Conservation (phyloP, 345 rosid species). For the Isatis tinctoria region DNA sequence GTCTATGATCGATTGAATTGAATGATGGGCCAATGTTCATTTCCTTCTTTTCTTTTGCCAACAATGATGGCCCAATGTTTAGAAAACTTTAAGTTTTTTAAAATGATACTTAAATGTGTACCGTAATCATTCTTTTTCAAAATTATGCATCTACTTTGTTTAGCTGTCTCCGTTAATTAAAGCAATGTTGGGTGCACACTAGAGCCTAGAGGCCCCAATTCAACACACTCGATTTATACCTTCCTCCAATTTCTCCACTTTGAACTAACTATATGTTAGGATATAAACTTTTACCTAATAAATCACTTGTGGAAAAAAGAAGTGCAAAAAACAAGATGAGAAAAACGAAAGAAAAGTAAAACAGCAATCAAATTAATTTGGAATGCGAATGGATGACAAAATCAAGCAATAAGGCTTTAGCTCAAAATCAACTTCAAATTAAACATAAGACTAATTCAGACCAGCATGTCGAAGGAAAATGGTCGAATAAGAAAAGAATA, state of each 20-base stretch:
- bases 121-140: background rate
- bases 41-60: background rate
- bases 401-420: too few species aligned
- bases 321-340: too few species aligned
- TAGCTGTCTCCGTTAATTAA: slow-evolving; percentile 25
- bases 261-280: background rate
- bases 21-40: slow-evolving; percentile 16
- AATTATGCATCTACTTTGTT: slow-evolving; percentile 10
- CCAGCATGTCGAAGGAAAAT: too few species aligned
- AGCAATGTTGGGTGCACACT: slow-evolving; percentile 27
- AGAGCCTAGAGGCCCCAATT: slow-evolving; percentile 11
- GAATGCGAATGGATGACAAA: too few species aligned
- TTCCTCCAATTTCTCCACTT: background rate
- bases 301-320: too few species aligned
- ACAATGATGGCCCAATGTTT: slow-evolving; percentile 22
- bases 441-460: too few species aligned
- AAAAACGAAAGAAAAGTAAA: too few species aligned
- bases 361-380: too few species aligned
- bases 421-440: too few species aligned
- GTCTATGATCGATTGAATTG: slow-evolving; percentile 2
- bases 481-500: too few species aligned
- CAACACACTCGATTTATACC: slow-evolving; percentile 12
- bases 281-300: too few species aligned
- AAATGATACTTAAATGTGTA: background rate
- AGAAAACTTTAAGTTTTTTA: background rate